These are phyloP conservation scores for Neurospora sp. DNA, from an alignment of 2,329 filamentous ascomycete species.

Conservation along the genomic window DNA sequence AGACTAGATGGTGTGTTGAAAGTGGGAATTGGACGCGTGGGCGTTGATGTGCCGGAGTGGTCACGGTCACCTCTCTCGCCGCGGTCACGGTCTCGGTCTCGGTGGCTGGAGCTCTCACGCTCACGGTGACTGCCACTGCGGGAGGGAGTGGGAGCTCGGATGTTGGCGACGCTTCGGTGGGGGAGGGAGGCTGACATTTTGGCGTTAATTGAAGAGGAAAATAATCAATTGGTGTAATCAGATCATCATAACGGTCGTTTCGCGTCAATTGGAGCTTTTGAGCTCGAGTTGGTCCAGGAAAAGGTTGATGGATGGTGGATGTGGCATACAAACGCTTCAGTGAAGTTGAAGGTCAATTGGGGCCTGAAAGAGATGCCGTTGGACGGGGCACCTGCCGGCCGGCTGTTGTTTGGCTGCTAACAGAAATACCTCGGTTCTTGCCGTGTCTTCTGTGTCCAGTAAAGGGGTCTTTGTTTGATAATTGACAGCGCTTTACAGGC, in stretches of 20 bases:
- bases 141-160: constrained; percentile 29
- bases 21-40: constrained; percentile 42
- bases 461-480: neutral
- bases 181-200: constrained; percentile 31
- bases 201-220: constrained; percentile 10
- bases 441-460: too few relatives aligned
- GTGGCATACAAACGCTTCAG: neutral
- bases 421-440: neutral
- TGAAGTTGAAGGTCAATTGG: neutral
- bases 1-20: constrained; percentile 53
- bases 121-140: constrained; percentile 12
- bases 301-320: neutral
- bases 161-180: constrained; percentile 50
- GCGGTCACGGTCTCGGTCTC: neutral
- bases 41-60: constrained; percentile 39
- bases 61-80: constrained; percentile 32
- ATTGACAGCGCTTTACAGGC: neutral
- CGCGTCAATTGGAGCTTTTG: neutral
- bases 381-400: neutral
- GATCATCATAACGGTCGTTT: neutral
- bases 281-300: neutral
- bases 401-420: neutral
- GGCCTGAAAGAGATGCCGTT: neutral
- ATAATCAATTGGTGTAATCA: neutral
- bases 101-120: neutral